phyloP scores from a whole-genome alignment of 306 rosid species.

The Fragaria vesca region DNA sequence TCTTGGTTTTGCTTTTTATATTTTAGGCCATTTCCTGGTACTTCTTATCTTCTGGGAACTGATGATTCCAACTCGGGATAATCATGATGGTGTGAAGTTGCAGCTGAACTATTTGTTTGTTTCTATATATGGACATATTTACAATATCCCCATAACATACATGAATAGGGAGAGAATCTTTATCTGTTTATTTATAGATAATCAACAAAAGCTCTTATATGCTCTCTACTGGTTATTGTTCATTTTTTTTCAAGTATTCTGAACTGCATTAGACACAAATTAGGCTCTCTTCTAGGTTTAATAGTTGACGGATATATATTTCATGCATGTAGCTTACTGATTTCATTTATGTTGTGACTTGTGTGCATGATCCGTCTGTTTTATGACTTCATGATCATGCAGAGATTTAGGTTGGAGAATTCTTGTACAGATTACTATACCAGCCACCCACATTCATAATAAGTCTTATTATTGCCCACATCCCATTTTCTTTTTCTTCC shows the following conservation, averaged over 20 bases:
- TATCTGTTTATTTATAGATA: neutral
- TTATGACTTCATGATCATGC: conserved; percentile 20
- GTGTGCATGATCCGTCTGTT: conserved; percentile 18
- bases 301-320: conserved; percentile 14
- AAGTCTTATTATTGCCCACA: conserved; percentile 44
- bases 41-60: conserved; percentile 1
- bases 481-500: conserved; percentile 31
- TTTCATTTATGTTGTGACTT: conserved; percentile 17
- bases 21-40: conserved; percentile 13
- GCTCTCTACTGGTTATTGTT: neutral
- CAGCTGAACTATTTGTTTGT: neutral
- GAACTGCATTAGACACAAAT: neutral
- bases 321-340: conserved; percentile 12
- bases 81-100: conserved; percentile 11
- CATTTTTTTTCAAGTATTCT: neutral
- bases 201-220: conserved; percentile 5
- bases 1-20: neutral
- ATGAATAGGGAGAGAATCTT: conserved; percentile 5
- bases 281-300: neutral
- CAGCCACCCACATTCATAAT: conserved; percentile 40
- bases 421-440: neutral
- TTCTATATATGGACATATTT: conserved; percentile 6
- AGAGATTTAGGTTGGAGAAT: conserved; percentile 15
- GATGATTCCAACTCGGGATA: neutral
- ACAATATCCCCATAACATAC: neutral